These are phyloP conservation scores for Arthrobotrys entomopaga DNA, from an alignment of 2,329 filamentous ascomycete species.

Conservation along the genomic window DNA sequence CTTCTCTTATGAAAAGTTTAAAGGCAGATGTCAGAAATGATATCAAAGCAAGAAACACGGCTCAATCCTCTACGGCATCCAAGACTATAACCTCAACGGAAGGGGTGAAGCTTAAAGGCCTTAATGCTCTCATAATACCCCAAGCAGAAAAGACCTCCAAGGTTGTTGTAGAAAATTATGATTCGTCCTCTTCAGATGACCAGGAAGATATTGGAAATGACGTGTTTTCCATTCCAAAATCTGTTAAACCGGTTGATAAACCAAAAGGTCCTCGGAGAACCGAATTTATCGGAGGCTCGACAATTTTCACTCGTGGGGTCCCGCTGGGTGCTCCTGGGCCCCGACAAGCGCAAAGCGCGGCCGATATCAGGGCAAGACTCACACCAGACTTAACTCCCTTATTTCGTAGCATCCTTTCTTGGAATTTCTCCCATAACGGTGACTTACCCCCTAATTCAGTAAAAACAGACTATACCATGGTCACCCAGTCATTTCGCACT, in stretches of 20 bases:
- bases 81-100: conserved; percentile 47
- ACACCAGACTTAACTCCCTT: conserved; percentile 86
- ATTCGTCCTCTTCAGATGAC: conserved; percentile 63
- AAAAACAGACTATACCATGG: conserved; percentile 76
- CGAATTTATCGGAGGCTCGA: conserved; percentile 72
- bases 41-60: conserved; percentile 35
- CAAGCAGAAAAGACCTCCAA: conserved; percentile 30
- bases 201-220: conserved; percentile 67
- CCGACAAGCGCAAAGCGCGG: conserved; percentile 62
- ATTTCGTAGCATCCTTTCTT: conserved; percentile 86
- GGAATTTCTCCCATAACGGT: conserved; percentile 92
- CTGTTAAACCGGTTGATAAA: conserved; percentile 60
- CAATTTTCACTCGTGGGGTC: conserved; percentile 59
- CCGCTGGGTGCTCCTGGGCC: conserved; percentile 58
- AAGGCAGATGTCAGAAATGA: conserved; percentile 43
- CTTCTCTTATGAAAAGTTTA: conserved; percentile 35
- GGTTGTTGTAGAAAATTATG: conserved; percentile 21
- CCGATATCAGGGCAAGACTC: conserved; percentile 92
- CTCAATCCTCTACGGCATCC: conserved; percentile 9
- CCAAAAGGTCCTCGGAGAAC: conserved; percentile 70
- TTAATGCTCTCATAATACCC: conserved; percentile 49
- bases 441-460: conserved; percentile 81
- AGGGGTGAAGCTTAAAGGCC: conserved; percentile 40
- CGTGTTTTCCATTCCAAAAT: conserved; percentile 62
- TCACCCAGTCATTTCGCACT: conserved; percentile 80